A percentile compares a stretch with the other conserved stretches of the same genome.
Evolutionary conservation across 1,284 basidiomycete genomes (phyloP).

Genomic region (Boletus sp.): DNA sequence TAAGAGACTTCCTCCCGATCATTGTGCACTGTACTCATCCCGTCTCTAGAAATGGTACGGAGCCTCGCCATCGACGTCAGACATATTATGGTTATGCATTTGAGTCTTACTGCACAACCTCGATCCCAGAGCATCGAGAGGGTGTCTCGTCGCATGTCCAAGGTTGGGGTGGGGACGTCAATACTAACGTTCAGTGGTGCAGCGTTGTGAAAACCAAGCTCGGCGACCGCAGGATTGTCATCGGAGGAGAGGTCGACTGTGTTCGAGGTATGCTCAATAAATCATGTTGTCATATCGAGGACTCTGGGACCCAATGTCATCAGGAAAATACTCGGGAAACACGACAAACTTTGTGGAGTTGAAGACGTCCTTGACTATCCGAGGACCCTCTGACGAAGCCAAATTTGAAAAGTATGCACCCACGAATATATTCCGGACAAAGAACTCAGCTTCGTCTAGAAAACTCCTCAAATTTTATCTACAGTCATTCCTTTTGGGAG

Average conservation of each 20-base stretch:
- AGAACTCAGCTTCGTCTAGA: slow-evolving; percentile 39
- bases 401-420: slow-evolving; percentile 75
- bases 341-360: slow-evolving; percentile 81
- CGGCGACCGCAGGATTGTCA: slow-evolving; percentile 74
- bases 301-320: neutral
- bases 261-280: slow-evolving; percentile 58
- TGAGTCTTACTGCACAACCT: slow-evolving; percentile 80
- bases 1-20: slow-evolving; percentile 33
- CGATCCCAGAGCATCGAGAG: slow-evolving; percentile 28
- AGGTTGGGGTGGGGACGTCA: slow-evolving; percentile 84
- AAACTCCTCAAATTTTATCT: slow-evolving; percentile 96
- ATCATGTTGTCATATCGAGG: neutral
- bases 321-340: slow-evolving; percentile 57
- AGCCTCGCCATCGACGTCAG: slow-evolving; percentile 55
- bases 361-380: slow-evolving; percentile 87
- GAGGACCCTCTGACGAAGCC: slow-evolving; percentile 63
- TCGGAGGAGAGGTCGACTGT: slow-evolving; percentile 97
- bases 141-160: slow-evolving; percentile 21
- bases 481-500: slow-evolving; percentile 91
- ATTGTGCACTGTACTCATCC: slow-evolving; percentile 8
- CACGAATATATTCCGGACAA: neutral
- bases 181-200: slow-evolving; percentile 97
- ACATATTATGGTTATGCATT: slow-evolving; percentile 83
- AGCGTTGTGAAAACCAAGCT: slow-evolving; percentile 89
- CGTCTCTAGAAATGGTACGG: slow-evolving; percentile 55